Base-by-base conservation (phyloP, 1,284 basidiomycete genomes). In the Marasmius fiardii region DNA sequence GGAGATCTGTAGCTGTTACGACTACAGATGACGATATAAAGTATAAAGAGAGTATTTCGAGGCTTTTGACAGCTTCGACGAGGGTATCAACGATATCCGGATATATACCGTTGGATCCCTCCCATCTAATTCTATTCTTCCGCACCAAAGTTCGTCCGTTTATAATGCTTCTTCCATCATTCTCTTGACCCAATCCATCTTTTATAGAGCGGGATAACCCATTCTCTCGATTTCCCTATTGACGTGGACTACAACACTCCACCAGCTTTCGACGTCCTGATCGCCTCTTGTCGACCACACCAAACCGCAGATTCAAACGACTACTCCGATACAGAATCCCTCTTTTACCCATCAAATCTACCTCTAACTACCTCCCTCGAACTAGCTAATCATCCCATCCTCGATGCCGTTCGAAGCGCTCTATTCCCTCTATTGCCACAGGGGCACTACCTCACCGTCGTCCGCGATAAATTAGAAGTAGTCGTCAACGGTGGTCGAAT, bases 181-280 rank as follows among this genome's bases (percentile, higher is more conserved):
- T 43, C 23, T 44, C 34, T 41, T 57, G 31, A 34, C 33, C 55
- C 10, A 34, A 43, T 35, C 24, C 11, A n/a, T 54, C n/a, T 23
- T 6, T n/a, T 44, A 20, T 60, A 92, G 90, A 85, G 83, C 61
- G 88, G 85, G 28, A 86, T 89, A 57, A 86, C 86, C 0, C 87
- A 92, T 65, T 85, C 88, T 4, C 75, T 92, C 24, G 87, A 90
- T 66, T 91, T 91, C 65, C 90, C 89, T 3, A 83, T 91, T 61
- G 87, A 91, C 64, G 78, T 88, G 51, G 83, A 86, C 61, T 82
- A 85, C 61, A 83, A 83, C 66, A 79, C 85, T 18, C 89, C 89
- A 23, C 88, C 88, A 3, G 83, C 88, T n/a, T 78, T 91, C 56
- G 88, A 92, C 63, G 86, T 89, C 50, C 79, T 92, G 64, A 82